Evolutionary conservation across 495 filamentous ascomycete genomes (phyloP).

Genomic region (Aspergillus biplanus): DNA sequence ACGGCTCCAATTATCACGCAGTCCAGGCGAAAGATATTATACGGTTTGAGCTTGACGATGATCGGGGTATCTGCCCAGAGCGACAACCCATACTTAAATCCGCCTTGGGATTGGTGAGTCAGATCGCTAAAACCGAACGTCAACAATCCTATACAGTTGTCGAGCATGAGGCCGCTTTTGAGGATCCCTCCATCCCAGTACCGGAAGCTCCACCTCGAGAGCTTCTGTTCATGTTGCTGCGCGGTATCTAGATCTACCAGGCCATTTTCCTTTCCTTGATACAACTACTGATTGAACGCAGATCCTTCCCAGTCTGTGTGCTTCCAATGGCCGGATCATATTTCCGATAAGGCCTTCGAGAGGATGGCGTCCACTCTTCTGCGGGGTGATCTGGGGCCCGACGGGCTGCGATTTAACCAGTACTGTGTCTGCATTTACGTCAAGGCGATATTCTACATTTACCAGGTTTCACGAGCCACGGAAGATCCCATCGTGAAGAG

Average conservation of each 20-base stretch:
- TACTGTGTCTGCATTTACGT: constrained; percentile 36
- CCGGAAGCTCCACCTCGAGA: constrained; percentile 27
- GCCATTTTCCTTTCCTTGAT: background rate
- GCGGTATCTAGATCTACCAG: constrained; percentile 19
- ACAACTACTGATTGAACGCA: constrained; percentile 16
- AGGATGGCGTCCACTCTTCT: constrained; percentile 28
- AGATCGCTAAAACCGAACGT: constrained; percentile 20
- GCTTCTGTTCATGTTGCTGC: constrained; percentile 35
- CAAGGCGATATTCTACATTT: constrained; percentile 30
- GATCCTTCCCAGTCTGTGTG: constrained; percentile 12
- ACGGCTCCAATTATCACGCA: constrained; percentile 32
- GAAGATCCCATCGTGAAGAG: constrained; percentile 24
- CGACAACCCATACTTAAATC: constrained; percentile 28
- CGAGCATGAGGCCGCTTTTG: constrained; percentile 4
- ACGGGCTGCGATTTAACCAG: constrained; percentile 29
- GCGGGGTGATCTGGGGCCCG: background rate
- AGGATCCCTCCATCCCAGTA: constrained; percentile 7
- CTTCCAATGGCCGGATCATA: constrained; percentile 37
- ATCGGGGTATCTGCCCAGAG: constrained; percentile 25
- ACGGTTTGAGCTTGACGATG: constrained; percentile 29
- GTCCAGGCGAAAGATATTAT: constrained; percentile 31
- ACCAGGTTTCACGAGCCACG: constrained; percentile 23
- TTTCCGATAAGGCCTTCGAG: constrained; percentile 28
- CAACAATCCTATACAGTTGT: constrained; percentile 9
- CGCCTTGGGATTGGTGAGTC: constrained; percentile 30